Base-by-base conservation (phyloP, 805 yeast species). In the Grigorovia jiainica region DNA sequence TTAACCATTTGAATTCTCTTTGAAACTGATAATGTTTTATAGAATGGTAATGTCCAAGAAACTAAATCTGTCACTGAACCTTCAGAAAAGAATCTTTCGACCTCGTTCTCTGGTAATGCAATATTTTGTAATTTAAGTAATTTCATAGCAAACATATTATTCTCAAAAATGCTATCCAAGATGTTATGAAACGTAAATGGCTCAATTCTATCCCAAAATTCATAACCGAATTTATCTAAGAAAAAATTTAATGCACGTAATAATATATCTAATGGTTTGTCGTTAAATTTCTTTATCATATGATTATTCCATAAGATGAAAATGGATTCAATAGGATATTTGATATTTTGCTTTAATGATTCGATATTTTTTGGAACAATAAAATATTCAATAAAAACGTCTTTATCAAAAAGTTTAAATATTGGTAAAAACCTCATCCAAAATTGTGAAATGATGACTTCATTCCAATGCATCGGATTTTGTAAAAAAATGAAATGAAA, bases 101-200 rank as follows among this genome's bases (percentile, higher is more conserved):
- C 35, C 8, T 60, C 66, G 27, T 60, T 58, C 10, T 55, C 46
- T 2, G 63, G 55, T 2, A 55, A 43, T 2, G 53, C 41, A 13
- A 49, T 51, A 19, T 54, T 52, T 40, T 60, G 60, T 13, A 57
- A 47, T 36, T 45, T 38, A 50, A 51, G 40, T 35, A 79, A 53
- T 40, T 58, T 63, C 15, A 60, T 61, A 1, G 64, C 52, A 49
- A 68, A 77, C 37, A 66, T 60, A 1, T 79, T 77, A 49, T 73
- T 78, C 16, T 72, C 72, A 37, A 81, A 68, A 1, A 82, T 65
- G 15, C 77, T 69, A 47, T 81, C 87, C 40, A 82, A 57, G 35
- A 79, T 64, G 45, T 76, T 78, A 23, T 67, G 68, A 45, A 72
- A 74, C 2, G 74, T 72, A 45, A 65, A 72, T 0, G 84, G 85